A percentile compares a stretch with the other conserved stretches of the same genome.
These are phyloP conservation scores for Hortiboletus flavorubellus DNA, from an alignment of 768 basidiomycete species.

Conservation along the genomic window DNA sequence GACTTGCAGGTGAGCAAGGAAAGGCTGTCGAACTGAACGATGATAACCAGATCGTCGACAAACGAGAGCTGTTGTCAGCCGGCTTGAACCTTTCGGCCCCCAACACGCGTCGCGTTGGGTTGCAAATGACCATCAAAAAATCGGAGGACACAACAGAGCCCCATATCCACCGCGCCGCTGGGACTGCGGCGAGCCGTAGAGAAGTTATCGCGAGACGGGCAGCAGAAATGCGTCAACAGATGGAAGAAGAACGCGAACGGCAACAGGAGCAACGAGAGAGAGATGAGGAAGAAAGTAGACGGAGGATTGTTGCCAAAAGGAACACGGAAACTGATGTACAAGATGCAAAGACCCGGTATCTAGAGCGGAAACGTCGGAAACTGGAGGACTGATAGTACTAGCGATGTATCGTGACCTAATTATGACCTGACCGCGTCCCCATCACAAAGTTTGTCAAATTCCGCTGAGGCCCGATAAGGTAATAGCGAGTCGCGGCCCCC, in stretches of 20 bases:
- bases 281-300: constrained; percentile 61
- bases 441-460: too few species aligned
- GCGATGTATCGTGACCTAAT: constrained; percentile 10
- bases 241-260: constrained; percentile 71
- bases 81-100: constrained; percentile 88
- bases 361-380: constrained; percentile 76
- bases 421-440: not conserved
- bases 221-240: constrained; percentile 72
- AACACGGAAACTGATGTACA: constrained; percentile 74
- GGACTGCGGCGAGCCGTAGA: constrained; percentile 70
- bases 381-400: constrained; percentile 42
- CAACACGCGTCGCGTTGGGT: constrained; percentile 70
- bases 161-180: constrained; percentile 71
- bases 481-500: too few species aligned
- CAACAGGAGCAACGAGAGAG: constrained; percentile 52
- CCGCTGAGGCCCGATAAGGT: too few species aligned
- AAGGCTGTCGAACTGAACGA: constrained; percentile 93
- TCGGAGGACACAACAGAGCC: constrained; percentile 31
- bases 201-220: constrained; percentile 85
- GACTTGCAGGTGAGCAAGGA: constrained; percentile 65
- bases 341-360: constrained; percentile 70
- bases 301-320: constrained; percentile 65
- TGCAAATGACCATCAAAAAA: constrained; percentile 32
- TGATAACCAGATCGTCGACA: constrained; percentile 96
- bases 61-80: constrained; percentile 85